phyloP scores from a whole-genome alignment of 441 rosid genomes.

The Euphorbia celastroides region DNA sequence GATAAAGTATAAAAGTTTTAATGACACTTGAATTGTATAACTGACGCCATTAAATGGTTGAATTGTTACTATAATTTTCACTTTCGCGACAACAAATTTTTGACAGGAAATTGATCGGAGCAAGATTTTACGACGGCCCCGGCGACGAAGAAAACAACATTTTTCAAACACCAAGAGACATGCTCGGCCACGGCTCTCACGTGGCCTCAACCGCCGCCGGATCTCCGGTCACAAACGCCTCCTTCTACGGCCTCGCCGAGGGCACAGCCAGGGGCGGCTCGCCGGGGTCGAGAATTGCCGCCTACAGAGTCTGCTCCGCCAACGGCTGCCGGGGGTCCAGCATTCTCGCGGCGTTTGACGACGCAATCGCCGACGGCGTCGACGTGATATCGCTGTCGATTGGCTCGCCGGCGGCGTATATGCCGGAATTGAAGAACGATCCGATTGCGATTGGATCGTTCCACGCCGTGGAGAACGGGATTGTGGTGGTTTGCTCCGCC shows the following conservation, averaged over 20 bases:
- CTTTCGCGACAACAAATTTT: too few species aligned
- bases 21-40: too few species aligned
- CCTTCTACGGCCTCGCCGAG: constrained; percentile 47
- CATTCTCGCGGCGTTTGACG: constrained; percentile 51
- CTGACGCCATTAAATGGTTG: too few species aligned
- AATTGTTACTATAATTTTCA: too few species aligned
- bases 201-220: constrained; percentile 74
- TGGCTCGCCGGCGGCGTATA: constrained; percentile 44
- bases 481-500: constrained; percentile 50
- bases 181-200: constrained; percentile 75
- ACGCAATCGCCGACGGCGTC: constrained; percentile 60
- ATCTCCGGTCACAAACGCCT: constrained; percentile 38
- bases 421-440: constrained; percentile 33
- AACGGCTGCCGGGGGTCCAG: constrained; percentile 53
- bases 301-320: constrained; percentile 73
- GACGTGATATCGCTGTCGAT: constrained; percentile 66
- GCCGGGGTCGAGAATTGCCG: constrained; percentile 62
- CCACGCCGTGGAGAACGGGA: constrained; percentile 52
- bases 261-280: constrained; percentile 88
- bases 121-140: constrained; percentile 54
- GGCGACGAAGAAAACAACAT: constrained; percentile 34
- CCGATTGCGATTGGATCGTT: constrained; percentile 50
- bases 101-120: constrained; percentile 64
- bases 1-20: too few species aligned
- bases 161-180: constrained; percentile 38